Conservation (phyloP, 2,329 filamentous ascomycete genomes). For the Sclerotinia subarctica region DNA sequence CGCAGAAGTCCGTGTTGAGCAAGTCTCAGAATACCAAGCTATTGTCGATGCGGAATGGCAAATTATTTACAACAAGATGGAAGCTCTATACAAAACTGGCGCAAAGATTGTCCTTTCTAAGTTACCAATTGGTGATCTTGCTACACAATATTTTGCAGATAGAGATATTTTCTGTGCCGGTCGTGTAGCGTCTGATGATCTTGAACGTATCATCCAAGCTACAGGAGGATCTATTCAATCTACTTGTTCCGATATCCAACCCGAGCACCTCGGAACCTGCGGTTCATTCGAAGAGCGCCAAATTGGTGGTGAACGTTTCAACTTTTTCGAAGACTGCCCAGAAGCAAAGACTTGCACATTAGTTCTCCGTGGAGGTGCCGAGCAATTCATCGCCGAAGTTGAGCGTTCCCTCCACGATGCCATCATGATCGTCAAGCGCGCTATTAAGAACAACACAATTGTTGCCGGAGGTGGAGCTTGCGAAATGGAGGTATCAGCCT, state of each 20-base stretch:
- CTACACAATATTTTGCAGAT: conserved; percentile 97
- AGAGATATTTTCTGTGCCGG: conserved; percentile 98
- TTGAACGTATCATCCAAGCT: conserved; percentile 93
- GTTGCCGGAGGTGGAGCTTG: conserved; percentile 91
- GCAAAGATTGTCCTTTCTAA: conserved; percentile 98
- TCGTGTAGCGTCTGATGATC: conserved; percentile 83
- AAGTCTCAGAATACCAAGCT: conserved; percentile 98
- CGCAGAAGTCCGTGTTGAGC: conserved; percentile 94
- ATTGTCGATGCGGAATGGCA: conserved; percentile 99
- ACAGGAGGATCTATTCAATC: conserved; percentile 91
- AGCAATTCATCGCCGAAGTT: conserved; percentile 98
- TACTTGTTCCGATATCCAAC: conserved; percentile 90
- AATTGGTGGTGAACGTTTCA: conserved; percentile 96
- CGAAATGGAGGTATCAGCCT: conserved; percentile 96
- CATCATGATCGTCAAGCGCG: conserved; percentile 99
- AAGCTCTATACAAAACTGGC: conserved; percentile 87
- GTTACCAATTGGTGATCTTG: conserved; percentile 93
- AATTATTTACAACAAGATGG: conserved; percentile 99
- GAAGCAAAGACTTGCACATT: conserved; percentile 96
- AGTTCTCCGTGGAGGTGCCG: conserved; percentile 89
- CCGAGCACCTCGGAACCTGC: conserved; percentile 87
- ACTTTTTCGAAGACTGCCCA: conserved; percentile 96
- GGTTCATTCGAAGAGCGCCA: conserved; percentile 91
- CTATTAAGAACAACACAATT: conserved; percentile 90
- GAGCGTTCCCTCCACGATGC: conserved; percentile 97